Conservation (phyloP, 768 basidiomycete species). For the Dendrothele bispora region DNA sequence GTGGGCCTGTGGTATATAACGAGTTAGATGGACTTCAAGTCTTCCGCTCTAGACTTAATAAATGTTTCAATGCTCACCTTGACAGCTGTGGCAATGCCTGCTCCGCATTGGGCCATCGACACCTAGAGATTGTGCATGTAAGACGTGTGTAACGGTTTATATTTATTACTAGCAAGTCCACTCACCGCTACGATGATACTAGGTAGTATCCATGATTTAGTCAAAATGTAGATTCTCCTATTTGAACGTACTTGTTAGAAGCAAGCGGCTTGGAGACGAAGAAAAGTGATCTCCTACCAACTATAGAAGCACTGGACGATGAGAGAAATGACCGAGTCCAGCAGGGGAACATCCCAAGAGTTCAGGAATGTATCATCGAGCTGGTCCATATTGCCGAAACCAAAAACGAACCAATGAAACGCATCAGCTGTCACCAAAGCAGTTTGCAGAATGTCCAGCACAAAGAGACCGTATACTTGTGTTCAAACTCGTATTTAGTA, state of each 20-base stretch:
- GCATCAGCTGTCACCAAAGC: constrained; percentile 19
- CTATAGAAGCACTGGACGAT: constrained; percentile 19
- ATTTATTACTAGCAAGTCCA: too few relatives aligned
- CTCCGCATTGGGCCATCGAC: constrained; percentile 10
- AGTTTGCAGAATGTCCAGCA: constrained; percentile 20
- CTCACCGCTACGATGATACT: constrained; percentile 11
- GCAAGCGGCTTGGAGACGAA: too few relatives aligned
- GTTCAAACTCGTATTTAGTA: not conserved
- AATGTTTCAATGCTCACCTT: constrained; percentile 4
- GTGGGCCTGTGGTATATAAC: constrained; percentile 5
- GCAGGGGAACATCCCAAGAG: constrained; percentile 18
- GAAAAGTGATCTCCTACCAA: too few relatives aligned
- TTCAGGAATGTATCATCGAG: constrained; percentile 16
- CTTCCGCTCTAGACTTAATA: too few relatives aligned
- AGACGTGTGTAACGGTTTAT: not conserved
- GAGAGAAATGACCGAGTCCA: constrained; percentile 17
- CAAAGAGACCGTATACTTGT: constrained; percentile 17
- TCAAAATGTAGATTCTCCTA: constrained; percentile 15
- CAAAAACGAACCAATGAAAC: constrained; percentile 24
- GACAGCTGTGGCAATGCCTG: constrained; percentile 10
- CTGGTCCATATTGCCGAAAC: constrained; percentile 12
- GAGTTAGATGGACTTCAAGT: constrained; percentile 1
- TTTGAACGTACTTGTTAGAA: too few relatives aligned
- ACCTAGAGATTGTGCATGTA: constrained; percentile 7
- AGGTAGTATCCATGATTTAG: constrained; percentile 7